Conservation (phyloP, 2,329 filamentous ascomycete genomes). For the Trichoderma oligosporum region DNA sequence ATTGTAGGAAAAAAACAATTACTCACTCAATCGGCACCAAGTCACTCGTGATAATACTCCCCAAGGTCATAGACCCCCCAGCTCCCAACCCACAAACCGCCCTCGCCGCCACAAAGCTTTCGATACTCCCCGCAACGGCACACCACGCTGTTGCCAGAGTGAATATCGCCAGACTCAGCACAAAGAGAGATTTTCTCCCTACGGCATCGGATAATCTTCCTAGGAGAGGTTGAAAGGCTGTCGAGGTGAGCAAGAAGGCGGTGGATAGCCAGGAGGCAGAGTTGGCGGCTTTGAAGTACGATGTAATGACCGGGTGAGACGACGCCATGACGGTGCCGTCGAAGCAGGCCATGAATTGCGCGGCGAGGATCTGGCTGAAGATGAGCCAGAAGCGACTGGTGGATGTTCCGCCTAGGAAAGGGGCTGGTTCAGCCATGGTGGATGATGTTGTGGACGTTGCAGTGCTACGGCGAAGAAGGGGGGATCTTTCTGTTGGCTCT, state of each 20-base stretch:
- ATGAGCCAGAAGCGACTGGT: constrained; percentile 57
- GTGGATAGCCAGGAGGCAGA: constrained; percentile 80
- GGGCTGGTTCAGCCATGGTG: constrained; percentile 17
- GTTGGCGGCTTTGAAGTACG: constrained; percentile 73
- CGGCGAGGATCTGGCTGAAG: constrained; percentile 56
- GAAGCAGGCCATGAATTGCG: constrained; percentile 60
- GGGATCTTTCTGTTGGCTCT: constrained; percentile 26
- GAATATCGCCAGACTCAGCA: constrained; percentile 62
- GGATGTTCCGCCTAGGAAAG: constrained; percentile 46
- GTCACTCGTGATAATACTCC: constrained; percentile 68
- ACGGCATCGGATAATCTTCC: constrained; percentile 71
- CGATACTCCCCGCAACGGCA: constrained; percentile 61
- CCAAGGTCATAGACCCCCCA: constrained; percentile 66
- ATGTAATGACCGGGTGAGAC: constrained; percentile 75
- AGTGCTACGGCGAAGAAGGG: constrained; percentile 24
- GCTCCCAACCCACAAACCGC: constrained; percentile 70
- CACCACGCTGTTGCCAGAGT: constrained; percentile 65
- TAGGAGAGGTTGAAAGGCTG: constrained; percentile 70
- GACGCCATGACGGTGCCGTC: constrained; percentile 80
- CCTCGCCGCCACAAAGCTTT: constrained; percentile 66
- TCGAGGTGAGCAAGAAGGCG: constrained; percentile 71
- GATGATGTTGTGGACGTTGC: background rate
- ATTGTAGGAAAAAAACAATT: too few species aligned
- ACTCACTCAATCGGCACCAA: constrained; percentile 67
- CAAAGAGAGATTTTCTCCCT: constrained; percentile 63